A percentile compares a stretch with the other conserved stretches of the same genome.
Conservation (phyloP, 1,284 basidiomycete species). For the Pseudomicrostroma phylloplanum region DNA sequence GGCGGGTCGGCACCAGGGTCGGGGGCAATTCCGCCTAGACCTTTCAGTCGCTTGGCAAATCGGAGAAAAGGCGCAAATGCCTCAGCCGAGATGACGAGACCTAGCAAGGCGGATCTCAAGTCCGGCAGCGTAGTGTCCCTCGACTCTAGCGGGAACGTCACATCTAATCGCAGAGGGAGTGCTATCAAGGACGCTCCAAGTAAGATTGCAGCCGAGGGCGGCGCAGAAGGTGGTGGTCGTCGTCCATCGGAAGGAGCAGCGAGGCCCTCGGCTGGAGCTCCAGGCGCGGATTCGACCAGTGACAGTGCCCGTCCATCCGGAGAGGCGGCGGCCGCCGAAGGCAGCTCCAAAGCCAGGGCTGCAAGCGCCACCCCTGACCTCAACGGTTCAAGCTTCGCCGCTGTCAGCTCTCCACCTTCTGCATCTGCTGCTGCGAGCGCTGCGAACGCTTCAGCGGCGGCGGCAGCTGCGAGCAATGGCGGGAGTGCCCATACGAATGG, state of each 20-base stretch:
- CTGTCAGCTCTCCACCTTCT: background rate
- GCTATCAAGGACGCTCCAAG: background rate
- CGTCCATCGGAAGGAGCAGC: background rate
- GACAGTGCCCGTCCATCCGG: too few relatives aligned
- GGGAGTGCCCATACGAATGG: background rate
- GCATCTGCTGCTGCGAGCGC: background rate
- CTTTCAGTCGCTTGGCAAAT: constrained; percentile 26
- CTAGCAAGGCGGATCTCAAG: constrained; percentile 19
- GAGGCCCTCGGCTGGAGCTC: too few relatives aligned
- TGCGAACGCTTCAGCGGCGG: background rate
- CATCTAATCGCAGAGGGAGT: constrained; percentile 4
- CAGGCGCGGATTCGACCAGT: too few relatives aligned
- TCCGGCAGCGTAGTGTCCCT: constrained; percentile 18
- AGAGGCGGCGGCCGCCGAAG: too few relatives aligned
- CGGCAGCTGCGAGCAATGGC: background rate
- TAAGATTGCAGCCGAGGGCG: background rate
- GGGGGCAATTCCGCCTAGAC: constrained; percentile 8
- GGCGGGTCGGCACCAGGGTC: background rate
- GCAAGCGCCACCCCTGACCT: background rate
- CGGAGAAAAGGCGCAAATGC: background rate
- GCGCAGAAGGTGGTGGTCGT: background rate
- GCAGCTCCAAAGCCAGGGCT: background rate
- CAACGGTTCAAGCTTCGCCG: background rate
- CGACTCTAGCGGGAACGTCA: constrained; percentile 11
- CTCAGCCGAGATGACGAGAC: background rate